Evolutionary conservation across 257 asterid genomes (phyloP), one percentile per base, ranked within the genome.

Genomic region (Solanum tarapatanum): DNA sequence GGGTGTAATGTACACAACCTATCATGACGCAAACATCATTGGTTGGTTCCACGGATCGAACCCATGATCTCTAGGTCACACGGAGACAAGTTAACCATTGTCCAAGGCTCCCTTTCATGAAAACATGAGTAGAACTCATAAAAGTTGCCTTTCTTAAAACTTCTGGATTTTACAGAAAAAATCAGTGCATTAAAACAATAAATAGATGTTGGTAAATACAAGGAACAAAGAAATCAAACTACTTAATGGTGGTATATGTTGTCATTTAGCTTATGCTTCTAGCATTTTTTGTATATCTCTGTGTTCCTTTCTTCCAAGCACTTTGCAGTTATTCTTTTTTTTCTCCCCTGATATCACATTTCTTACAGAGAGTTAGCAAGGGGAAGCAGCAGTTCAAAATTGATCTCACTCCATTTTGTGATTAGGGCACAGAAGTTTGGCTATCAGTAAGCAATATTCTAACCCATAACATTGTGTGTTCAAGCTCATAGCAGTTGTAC

Each of bases 371-470:
- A 91, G 96, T 93, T 88, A 95, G 94, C 96, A 95, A 95, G 91
- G 98, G 99, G 86, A 95, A 95, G 93, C 86, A 95, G 82, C 94
- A 88, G 6, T 94, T 92, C 80, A 87, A 93, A 87, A 94, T 95
- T 85, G 98, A 97, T 90, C 97, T 97, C 92, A 92, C 98, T 84
- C 99, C 98, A 6, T 93, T 90, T 89, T 86, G 87, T 35, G 92
- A 83, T 24, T 90, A 84, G 87, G 5, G 36, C 85, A 48, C 85
- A 45, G 28, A 80, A 80, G 43, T 82, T 82, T 82, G 43, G 85
- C 85, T 82, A 30, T 82, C 69, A 17, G 85, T 82, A 48, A 82
- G 85, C 69, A 82, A 82, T 82, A 30, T 48, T 17, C 4, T 11
- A 48, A 82, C 30, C 28, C 69, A 10, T 82, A 45, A 8, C 8